Base-by-base conservation (phyloP, 148 eudicot genomes). In the Rhododendron ferrugineum region DNA sequence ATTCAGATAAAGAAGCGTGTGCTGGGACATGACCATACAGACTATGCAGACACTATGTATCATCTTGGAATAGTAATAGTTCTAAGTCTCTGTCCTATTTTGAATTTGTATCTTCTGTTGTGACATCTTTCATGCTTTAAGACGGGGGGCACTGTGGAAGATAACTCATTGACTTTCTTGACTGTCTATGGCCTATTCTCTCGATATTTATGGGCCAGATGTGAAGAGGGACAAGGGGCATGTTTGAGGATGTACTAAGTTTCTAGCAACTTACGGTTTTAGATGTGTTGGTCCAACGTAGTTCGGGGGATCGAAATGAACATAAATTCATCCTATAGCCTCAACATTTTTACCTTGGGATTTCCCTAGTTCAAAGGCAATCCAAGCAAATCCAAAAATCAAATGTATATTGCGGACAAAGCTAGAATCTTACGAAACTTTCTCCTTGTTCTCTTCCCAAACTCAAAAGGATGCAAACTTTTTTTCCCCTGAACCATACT, bases 1-100 rank as follows among this genome's bases (percentile, higher is more conserved):
- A 79, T 83, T 82, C 89, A 97, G 99, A 92, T 95, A 83, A 95
- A 95, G 92, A 94, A 94, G 84, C 96, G 94, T 87, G 96, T 95
- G 82, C 74, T 97, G 88, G 99, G 99, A 77, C 91, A 91, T 84
- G 90, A 87, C 23, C 98, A 97, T 83, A 44, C 91, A 49, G 99
- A 97, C 86, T 94, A 95, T 86, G 99, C 99, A 3, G 99, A 97
- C 82, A 93, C 99, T 40, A 93, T 97, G 98, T 95, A 88, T 92
- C 99, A 95, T 92, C 96, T 97, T 78, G 99, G 98, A 87, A 95
- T 89, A 82, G 97, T 94, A 89, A 88, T 90, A 42, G 58, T 60
- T 64, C 22, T 47, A 75, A 75, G 28, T 46, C 81, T 84, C 78
- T 83, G 18, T 62, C 46, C 8, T 66, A 37, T n/a, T 28, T 34